Percentiles rank a stretch among this genome's conserved stretches.
These are phyloP conservation scores for Penicillium fimorum DNA, from an alignment of 495 filamentous ascomycete genomes.

Conservation along the genomic window DNA sequence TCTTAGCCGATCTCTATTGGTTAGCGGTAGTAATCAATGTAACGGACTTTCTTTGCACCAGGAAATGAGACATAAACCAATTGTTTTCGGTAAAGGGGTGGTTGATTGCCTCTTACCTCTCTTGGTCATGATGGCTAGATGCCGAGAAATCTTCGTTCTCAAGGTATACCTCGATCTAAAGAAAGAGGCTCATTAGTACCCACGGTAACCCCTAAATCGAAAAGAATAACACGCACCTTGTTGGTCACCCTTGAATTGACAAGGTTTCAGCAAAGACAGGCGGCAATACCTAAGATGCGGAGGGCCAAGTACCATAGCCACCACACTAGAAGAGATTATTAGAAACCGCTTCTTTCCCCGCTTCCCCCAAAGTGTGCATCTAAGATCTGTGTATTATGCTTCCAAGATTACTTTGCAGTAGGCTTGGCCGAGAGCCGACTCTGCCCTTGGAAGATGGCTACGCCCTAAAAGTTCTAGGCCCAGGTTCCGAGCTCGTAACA, in stretches of 20 bases:
- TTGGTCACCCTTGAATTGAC: constrained; percentile 29
- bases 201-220: background rate
- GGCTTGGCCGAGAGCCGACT: constrained; percentile 18
- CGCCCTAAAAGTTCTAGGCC: constrained; percentile 28
- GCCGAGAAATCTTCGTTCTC: constrained; percentile 16
- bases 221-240: constrained; percentile 15
- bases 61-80: background rate
- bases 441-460: constrained; percentile 28
- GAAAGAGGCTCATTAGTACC: background rate
- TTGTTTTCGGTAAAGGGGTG: background rate
- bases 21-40: background rate
- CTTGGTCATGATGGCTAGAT: background rate
- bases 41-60: background rate
- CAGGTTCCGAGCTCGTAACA: constrained; percentile 24
- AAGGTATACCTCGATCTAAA: constrained; percentile 21
- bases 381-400: constrained; percentile 5
- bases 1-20: constrained; percentile 4
- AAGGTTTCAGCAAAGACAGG: constrained; percentile 30
- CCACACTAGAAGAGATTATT: constrained; percentile 14
- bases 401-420: constrained; percentile 31
- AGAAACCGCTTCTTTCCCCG: background rate
- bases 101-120: background rate
- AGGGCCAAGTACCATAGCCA: constrained; percentile 31
- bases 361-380: background rate
- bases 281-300: constrained; percentile 23